Conservation (phyloP, 345 rosid genomes). For the Physaria fendleri region DNA sequence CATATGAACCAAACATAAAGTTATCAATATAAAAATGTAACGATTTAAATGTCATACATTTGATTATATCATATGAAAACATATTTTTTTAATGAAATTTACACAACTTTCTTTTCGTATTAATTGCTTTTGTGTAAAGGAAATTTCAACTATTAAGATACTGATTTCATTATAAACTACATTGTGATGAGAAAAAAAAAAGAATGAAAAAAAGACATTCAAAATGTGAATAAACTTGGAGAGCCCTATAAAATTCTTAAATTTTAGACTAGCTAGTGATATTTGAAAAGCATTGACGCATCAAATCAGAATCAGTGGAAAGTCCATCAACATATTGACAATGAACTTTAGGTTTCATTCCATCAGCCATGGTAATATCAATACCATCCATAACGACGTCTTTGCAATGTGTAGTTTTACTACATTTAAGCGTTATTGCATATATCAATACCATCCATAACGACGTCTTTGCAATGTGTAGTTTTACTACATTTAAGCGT, state of each 20-base stretch:
- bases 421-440: constrained; percentile 7
- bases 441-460: constrained; percentile 18
- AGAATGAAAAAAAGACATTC: not conserved
- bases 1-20: too few relatives aligned
- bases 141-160: not conserved
- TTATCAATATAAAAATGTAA: too few relatives aligned
- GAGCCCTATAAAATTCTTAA: not conserved
- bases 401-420: constrained; percentile 6
- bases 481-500: constrained; percentile 7
- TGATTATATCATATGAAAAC: too few relatives aligned
- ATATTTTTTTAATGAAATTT: too few relatives aligned
- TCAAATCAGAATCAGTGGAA: constrained; percentile 2
- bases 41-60: too few relatives aligned
- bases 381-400: constrained; percentile 12
- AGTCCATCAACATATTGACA: constrained; percentile 19
- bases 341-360: not conserved
- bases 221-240: not conserved
- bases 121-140: not conserved
- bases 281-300: not conserved
- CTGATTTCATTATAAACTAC: not conserved
- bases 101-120: too few relatives aligned
- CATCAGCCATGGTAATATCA: constrained; percentile 10
- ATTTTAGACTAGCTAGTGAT: not conserved
- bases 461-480: constrained; percentile 7
- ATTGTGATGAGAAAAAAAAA: not conserved